Base-by-base conservation (phyloP, 768 basidiomycete species). In the Daedalea quercina region DNA sequence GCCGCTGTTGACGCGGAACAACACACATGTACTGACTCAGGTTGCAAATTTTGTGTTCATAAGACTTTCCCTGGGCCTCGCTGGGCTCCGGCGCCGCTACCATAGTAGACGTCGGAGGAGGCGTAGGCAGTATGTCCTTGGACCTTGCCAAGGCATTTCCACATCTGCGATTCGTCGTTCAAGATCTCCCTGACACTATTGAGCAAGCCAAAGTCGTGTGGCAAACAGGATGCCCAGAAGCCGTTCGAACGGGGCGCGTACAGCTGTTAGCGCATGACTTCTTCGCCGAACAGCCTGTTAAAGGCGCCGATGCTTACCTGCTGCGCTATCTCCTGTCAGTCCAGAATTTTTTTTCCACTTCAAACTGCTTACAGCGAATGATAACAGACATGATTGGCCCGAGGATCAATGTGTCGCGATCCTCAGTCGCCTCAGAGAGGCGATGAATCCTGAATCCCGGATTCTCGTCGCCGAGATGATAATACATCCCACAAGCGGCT, bases 101-200 rank as follows among this genome's bases (percentile, higher is more conserved):
- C 20, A 44, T 58, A 8, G 54, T 58, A 17, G 57, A 58, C 35
- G 57, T 54, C 9, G 57, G 54, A 13, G 57, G 54, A 11, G 57
- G 57, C 17, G 47, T 51, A 11, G 57, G 57, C 28, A 31, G 28
- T 31, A 45, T 56, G 47, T 33, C 44, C 44, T 40, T 54, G 2
- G 56, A 54, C 19, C 43, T 62, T 17, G 45, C 50, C n/a, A 57
- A 57, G 52, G 48, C 44, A 15, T 53, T 58, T 47, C 54, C 51
- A 8, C 34, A 55, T 17, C 34, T 60, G 40, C 23, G 54, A 3
- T 56, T 61, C 45, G 45, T 62, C 3, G 49, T 58, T 22, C 59
- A 64, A 41, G 63, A 64, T 45, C 52, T 56, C 12, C 41, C 50
- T 1, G 45, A 51, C 1, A 55, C 55, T 0, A 51, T 60, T 15